Evolutionary conservation across 2,329 filamentous ascomycete genomes (phyloP).

Genomic region (Stachybotrys echinatus): DNA sequence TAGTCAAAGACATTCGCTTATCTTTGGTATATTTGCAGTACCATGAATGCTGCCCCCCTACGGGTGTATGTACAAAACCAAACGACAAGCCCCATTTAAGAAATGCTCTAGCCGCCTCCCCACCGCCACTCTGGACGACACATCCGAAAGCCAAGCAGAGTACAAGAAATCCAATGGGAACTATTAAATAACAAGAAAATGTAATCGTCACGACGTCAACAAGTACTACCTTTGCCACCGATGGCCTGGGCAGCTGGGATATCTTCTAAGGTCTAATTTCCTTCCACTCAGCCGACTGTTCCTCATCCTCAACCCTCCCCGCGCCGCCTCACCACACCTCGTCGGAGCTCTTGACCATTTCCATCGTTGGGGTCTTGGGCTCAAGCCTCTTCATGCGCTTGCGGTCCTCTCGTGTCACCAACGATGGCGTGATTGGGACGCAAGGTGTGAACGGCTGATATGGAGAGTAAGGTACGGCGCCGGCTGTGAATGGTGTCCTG

Average conservation of each 20-base stretch:
- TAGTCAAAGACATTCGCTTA: too few relatives aligned
- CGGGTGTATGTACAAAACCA: too few relatives aligned
- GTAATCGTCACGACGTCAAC: neutral
- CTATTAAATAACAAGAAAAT: neutral
- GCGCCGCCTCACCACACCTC: constrained; percentile 54
- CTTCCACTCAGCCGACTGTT: neutral
- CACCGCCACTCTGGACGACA: too few relatives aligned
- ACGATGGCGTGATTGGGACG: constrained; percentile 69
- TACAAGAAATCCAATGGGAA: too few relatives aligned
- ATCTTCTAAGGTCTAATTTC: neutral
- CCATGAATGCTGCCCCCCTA: too few relatives aligned
- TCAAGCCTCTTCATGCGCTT: constrained; percentile 62
- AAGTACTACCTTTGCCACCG: neutral
- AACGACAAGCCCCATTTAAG: too few relatives aligned
- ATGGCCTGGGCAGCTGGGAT: neutral
- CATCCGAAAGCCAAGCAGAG: too few relatives aligned
- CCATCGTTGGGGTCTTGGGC: constrained; percentile 56
- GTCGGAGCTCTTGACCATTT: constrained; percentile 56
- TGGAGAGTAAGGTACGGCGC: constrained; percentile 65
- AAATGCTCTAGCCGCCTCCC: too few relatives aligned
- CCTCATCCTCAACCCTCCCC: neutral
- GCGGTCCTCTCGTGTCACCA: constrained; percentile 66
- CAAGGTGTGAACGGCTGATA: constrained; percentile 76
- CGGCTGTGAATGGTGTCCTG: constrained; percentile 57
- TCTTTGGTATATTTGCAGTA: too few relatives aligned